Conservation (phyloP, 2,329 filamentous ascomycete species). For the Elsinoe perseae region DNA sequence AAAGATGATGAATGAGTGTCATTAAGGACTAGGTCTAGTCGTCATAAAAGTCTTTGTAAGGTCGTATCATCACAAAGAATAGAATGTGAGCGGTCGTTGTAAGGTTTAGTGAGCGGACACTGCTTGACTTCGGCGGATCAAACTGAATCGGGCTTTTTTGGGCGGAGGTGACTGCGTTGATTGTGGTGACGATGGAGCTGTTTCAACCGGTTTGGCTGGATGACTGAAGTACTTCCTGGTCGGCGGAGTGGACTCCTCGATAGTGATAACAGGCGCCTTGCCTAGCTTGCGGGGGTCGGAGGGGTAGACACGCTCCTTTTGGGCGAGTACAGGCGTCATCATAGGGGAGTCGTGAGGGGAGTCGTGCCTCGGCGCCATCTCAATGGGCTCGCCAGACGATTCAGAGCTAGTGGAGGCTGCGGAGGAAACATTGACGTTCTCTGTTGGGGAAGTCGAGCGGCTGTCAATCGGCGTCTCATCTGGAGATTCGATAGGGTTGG, state of each 20-base stretch:
- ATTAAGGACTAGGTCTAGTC: constrained; percentile 7
- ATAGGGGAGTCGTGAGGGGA: constrained; percentile 8
- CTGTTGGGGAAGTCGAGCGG: neutral
- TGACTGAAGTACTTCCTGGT: constrained; percentile 16
- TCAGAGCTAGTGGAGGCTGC: constrained; percentile 1
- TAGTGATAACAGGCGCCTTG: constrained; percentile 15
- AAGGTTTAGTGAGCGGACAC: constrained; percentile 19
- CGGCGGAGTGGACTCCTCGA: neutral
- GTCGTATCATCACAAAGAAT: constrained; percentile 2
- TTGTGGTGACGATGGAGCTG: neutral
- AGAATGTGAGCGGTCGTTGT: neutral
- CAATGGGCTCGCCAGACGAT: constrained; percentile 6
- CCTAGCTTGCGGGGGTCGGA: constrained; percentile 14
- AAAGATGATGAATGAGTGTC: neutral
- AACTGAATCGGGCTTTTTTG: constrained; percentile 18
- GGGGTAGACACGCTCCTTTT: constrained; percentile 5
- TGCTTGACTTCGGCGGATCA: constrained; percentile 16
- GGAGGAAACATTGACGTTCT: neutral
- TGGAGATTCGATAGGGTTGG: constrained; percentile 3
- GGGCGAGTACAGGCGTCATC: neutral
- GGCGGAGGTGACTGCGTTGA: constrained; percentile 9
- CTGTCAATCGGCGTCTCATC: neutral
- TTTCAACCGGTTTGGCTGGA: constrained; percentile 8
- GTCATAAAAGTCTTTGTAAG: neutral
- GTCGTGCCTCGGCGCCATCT: constrained; percentile 7